Evolutionary conservation across 169 alveolate genomes (phyloP), one percentile per base, ranked within the genome.

Genomic region (Prorocentrum cordatum): DNA sequence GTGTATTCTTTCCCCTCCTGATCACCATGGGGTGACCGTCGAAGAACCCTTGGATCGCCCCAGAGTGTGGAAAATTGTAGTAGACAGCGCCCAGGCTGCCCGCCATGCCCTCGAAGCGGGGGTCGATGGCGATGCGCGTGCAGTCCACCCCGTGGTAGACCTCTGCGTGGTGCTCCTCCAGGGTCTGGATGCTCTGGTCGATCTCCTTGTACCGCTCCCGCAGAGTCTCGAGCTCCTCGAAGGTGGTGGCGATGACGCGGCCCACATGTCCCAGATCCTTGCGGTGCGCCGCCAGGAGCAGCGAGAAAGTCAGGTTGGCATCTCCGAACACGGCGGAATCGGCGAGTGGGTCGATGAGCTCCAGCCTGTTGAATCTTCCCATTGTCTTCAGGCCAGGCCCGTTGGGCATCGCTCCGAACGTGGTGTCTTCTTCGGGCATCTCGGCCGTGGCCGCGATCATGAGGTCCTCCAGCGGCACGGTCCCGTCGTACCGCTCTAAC

Each of bases 1-100:
- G n/a, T n/a, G n/a, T n/a, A n/a, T n/a, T n/a, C n/a, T n/a, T n/a
- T n/a, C n/a, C n/a, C n/a, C n/a, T n/a, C n/a, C n/a, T n/a, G n/a
- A n/a, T n/a, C n/a, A n/a, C 90, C 90, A 80, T 50, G 10, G 90
- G 90, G 31, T 80, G 90, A 68, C 90, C 90, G 22, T 80, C 90
- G 24, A 80, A 80, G 59, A 80, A 80, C 18, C 90, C 90, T 62
- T 16, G 54, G 16, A 70, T 80, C 2, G 90, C 77, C 18, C 90
- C 90, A 3, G 90, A 67, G 38, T 80, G 90, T 3, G 90, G 90
- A 70, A 80, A 80, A 24, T 80, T 80, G 79, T 80, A 80, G 33
- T 80, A 80, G 27, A 80, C 90, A 31, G 90, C 90, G 22, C 90
- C 90, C 68, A 80, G 38, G 32, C 80, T 62, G n/a, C 70, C 32